phyloP scores from a whole-genome alignment of 352 stramenopile species.

The Pilasporangium apinafurcum region DNA sequence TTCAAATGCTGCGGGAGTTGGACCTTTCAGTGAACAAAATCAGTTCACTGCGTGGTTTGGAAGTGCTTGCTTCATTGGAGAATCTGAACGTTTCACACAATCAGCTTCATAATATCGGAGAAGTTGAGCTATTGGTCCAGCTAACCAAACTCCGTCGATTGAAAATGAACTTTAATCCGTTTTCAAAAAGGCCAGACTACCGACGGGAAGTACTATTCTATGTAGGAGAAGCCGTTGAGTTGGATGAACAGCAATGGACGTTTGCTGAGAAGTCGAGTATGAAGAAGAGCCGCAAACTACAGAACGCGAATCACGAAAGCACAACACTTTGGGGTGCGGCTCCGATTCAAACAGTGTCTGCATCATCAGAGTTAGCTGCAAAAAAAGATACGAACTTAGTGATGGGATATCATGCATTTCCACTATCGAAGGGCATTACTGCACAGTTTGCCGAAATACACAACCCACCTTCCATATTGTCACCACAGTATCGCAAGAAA shows the following conservation, averaged over 20 bases:
- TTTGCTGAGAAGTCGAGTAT: slow-evolving; percentile 62
- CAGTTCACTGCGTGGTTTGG: slow-evolving; percentile 40
- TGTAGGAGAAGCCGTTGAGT: slow-evolving; percentile 49
- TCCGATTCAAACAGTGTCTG: background rate
- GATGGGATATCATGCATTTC: slow-evolving; percentile 30
- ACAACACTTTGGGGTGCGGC: slow-evolving; percentile 2
- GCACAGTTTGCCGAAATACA: slow-evolving; percentile 41
- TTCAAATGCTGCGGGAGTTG: slow-evolving; percentile 37
- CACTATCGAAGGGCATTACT: slow-evolving; percentile 7
- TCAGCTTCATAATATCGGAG: slow-evolving; percentile 33
- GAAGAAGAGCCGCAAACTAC: slow-evolving; percentile 50
- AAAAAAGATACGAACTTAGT: slow-evolving; percentile 18
- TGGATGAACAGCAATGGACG: slow-evolving; percentile 63
- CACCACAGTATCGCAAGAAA: slow-evolving; percentile 12
- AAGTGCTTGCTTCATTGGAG: slow-evolving; percentile 33
- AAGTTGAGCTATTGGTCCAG: slow-evolving; percentile 43
- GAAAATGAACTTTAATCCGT: slow-evolving; percentile 71
- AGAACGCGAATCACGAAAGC: slow-evolving; percentile 6
- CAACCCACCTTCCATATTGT: slow-evolving; percentile 27
- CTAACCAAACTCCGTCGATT: slow-evolving; percentile 34
- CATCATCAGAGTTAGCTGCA: background rate
- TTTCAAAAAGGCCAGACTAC: slow-evolving; percentile 66
- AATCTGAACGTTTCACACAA: slow-evolving; percentile 74
- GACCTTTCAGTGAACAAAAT: slow-evolving; percentile 69
- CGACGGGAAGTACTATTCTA: slow-evolving; percentile 79